Percentiles rank a stretch among this genome's conserved stretches.
These are phyloP conservation scores for Umbelopsis sp. DNA, from an alignment of 371 early-diverging fungal species.

Conservation along the genomic window DNA sequence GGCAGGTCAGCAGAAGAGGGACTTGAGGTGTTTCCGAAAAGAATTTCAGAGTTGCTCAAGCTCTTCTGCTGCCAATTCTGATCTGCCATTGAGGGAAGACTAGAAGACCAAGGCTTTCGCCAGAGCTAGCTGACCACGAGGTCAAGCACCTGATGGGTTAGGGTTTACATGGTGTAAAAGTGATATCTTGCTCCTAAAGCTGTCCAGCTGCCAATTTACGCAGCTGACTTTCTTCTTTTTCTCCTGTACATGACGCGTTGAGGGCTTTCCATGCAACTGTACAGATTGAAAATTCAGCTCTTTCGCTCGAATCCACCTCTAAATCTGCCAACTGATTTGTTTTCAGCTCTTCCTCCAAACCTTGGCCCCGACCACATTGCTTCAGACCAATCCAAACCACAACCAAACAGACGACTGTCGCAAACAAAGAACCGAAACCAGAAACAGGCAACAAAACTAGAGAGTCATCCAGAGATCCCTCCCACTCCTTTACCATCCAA, in stretches of 20 bases:
- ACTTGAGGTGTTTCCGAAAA: not conserved
- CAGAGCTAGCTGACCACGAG: not conserved
- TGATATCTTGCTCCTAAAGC: not conserved
- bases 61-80: slow-evolving; percentile 7
- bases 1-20: slow-evolving; percentile 13
- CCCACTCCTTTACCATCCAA: not conserved
- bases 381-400: slow-evolving; percentile 1
- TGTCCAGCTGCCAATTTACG: not conserved
- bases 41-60: not conserved
- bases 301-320: slow-evolving; percentile 10
- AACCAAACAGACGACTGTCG: slow-evolving; percentile 1
- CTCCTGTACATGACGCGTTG: slow-evolving; percentile 10
- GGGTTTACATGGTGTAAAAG: not conserved
- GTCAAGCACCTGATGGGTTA: slow-evolving; percentile 11
- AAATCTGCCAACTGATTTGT: slow-evolving; percentile 6
- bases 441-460: not conserved
- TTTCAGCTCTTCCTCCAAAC: not conserved
- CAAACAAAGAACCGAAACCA: slow-evolving; percentile 6
- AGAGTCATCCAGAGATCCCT: not conserved
- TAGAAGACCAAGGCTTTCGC: not conserved
- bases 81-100: not conserved
- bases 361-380: slow-evolving; percentile 7
- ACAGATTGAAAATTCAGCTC: slow-evolving; percentile 15
- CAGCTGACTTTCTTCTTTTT: not conserved
- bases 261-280: slow-evolving; percentile 17